Percentiles rank a stretch among this genome's conserved stretches.
Evolutionary conservation across 164 flowering plant genomes (phyloP).

Genomic region (Akebia trifoliata): DNA sequence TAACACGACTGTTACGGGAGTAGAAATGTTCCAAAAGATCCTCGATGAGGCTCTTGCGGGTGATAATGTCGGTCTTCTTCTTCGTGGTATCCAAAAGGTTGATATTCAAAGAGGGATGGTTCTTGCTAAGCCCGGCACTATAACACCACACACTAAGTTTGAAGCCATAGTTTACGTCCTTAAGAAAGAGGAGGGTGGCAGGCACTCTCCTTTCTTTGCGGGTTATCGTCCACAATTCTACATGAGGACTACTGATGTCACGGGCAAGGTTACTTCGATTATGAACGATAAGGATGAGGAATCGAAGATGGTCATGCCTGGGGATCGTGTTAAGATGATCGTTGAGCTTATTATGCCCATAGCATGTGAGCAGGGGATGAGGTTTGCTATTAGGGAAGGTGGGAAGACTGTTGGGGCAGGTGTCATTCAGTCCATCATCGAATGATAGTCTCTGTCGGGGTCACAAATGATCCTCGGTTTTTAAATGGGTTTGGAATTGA

Average conservation of each 20-base stretch:
- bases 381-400: constrained; percentile 41
- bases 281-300: constrained; percentile 43
- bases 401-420: constrained; percentile 43
- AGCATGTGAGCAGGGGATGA: constrained; percentile 39
- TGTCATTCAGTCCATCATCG: constrained; percentile 30
- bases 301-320: constrained; percentile 39
- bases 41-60: constrained; percentile 37
- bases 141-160: constrained; percentile 36
- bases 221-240: constrained; percentile 34
- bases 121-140: constrained; percentile 28
- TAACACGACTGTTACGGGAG: constrained; percentile 30
- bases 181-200: constrained; percentile 39
- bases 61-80: constrained; percentile 32
- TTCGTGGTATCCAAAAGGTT: constrained; percentile 31
- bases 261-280: constrained; percentile 28
- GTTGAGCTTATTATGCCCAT: constrained; percentile 35
- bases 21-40: constrained; percentile 38
- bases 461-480: constrained; percentile 8
- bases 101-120: constrained; percentile 43
- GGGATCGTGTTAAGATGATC: constrained; percentile 36
- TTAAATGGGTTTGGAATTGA: not conserved
- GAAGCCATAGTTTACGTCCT: constrained; percentile 29
- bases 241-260: constrained; percentile 41
- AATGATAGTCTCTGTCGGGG: constrained; percentile 7
- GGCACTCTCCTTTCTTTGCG: constrained; percentile 36